These are phyloP conservation scores for Pilasporangium apinafurcum DNA, from an alignment of 352 stramenopile species.

Conservation along the genomic window DNA sequence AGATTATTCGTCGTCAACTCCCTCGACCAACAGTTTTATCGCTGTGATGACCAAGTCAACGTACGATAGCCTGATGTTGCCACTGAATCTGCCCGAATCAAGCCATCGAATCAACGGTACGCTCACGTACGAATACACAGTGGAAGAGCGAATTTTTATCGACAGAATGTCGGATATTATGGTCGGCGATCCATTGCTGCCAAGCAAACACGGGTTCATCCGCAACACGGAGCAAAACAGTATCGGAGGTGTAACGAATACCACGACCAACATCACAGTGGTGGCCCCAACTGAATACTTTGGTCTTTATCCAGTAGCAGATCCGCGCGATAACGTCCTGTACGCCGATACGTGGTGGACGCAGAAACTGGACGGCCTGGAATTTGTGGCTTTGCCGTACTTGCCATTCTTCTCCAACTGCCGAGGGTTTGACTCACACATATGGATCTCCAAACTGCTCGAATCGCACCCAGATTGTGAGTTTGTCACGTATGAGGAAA, in stretches of 20 bases:
- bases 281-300: constrained; percentile 53
- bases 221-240: constrained; percentile 60
- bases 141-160: constrained; percentile 85
- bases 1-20: constrained; percentile 52
- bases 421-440: constrained; percentile 91
- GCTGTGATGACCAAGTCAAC: constrained; percentile 73
- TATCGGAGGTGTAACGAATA: constrained; percentile 2
- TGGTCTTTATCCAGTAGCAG: constrained; percentile 32
- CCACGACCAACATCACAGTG: constrained; percentile 6
- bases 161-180: constrained; percentile 90
- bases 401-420: constrained; percentile 97
- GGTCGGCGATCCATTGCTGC: constrained; percentile 78
- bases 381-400: constrained; percentile 90
- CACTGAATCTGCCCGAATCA: constrained; percentile 91
- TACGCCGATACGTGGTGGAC: constrained; percentile 71
- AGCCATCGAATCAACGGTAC: constrained; percentile 41
- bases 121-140: constrained; percentile 44
- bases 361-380: constrained; percentile 43
- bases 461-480: constrained; percentile 93
- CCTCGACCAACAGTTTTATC: constrained; percentile 68
- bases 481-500: constrained; percentile 82
- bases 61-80: constrained; percentile 85
- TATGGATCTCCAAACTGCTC: constrained; percentile 91
- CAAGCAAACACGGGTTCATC: constrained; percentile 39
- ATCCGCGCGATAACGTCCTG: constrained; percentile 28